Conservation (phyloP, 1,284 basidiomycete species). For the Ceratobasidium sp. region DNA sequence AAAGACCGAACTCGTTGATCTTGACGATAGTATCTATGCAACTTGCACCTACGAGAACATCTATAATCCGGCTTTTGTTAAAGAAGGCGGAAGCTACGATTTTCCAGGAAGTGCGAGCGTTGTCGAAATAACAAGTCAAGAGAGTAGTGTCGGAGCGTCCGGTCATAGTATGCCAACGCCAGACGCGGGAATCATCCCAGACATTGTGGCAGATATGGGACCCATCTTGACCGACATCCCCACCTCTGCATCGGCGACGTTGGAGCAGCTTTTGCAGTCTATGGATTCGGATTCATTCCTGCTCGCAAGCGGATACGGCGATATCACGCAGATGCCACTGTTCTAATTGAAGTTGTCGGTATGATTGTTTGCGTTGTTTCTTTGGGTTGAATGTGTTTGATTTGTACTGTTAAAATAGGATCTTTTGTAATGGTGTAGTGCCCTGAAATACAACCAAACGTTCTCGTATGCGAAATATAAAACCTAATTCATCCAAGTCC, state of each 20-base stretch:
- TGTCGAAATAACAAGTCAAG: conserved; percentile 26
- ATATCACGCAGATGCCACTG: conserved; percentile 27
- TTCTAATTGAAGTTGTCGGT: conserved; percentile 2
- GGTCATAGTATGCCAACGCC: conserved; percentile 28
- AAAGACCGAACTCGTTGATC: conserved; percentile 30
- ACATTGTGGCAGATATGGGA: conserved; percentile 9
- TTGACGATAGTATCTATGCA: conserved; percentile 23
- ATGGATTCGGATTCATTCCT: conserved; percentile 39
- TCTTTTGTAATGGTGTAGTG: conserved; percentile 3
- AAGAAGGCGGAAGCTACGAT: conserved; percentile 27
- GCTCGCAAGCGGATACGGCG: conserved; percentile 33
- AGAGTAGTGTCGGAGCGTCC: conserved; percentile 13
- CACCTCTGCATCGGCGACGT: conserved; percentile 29
- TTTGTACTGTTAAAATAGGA: not conserved
- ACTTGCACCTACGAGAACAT: conserved; percentile 24
- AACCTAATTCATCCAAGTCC: too few species aligned
- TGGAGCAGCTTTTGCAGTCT: conserved; percentile 34
- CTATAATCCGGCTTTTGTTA: conserved; percentile 27
- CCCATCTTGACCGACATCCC: conserved; percentile 39
- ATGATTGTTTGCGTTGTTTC: not conserved
- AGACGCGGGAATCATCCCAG: conserved; percentile 13
- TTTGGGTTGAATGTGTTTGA: not conserved
- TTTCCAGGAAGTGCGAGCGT: conserved; percentile 27
- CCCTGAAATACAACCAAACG: not conserved
- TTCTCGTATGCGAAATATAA: too few species aligned